Base-by-base conservation (phyloP, 768 basidiomycete species). In the Boletus barrowsii region DNA sequence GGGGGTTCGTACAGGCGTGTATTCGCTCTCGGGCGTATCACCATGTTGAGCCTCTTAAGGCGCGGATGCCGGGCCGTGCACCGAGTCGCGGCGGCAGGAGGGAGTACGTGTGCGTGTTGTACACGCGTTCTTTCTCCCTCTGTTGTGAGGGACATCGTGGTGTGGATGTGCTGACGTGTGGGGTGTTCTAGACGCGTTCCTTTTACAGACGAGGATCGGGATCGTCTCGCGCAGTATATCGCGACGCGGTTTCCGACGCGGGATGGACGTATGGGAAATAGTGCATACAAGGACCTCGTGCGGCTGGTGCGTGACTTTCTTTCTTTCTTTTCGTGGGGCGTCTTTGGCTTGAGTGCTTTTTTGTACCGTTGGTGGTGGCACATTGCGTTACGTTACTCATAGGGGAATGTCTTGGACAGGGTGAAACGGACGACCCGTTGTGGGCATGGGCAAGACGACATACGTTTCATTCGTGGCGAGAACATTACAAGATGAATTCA, bases 381-480 rank as follows among this genome's bases (percentile, higher is more conserved):
- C 4, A 1, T 26, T 26, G 26, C 26, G 8, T 26, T 26, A 1
- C 26, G 8, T 29, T 29, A 3, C 8, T 29, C 29, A 29, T 29
- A 29, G 29, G 29, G 29, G 8, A 29, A 29, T 50, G 42, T 32
- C 8, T 48, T 48, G 35, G 29, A 22, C n/a, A 64, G 61, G 53
- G 69, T 68, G 5, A 60, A 61, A 22, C 51, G 1, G 46, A 15
- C 67, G 73, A 69, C 75, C 77, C 71, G 54, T 76, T 77, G 59
- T 74, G 61, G 60, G 54, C 17, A 1, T 73, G 72, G 72, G 71
- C 76, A 17, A 58, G 52, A 18, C 70, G 68, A 4, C 86, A 86
- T 61, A 47, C 83, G 13, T 80, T 76, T 79, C 74, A 75, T 33
- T 83, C 83, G 15, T 87, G 86, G 86, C 78, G 84, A 14, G 79